Evolutionary conservation across 2,329 filamentous ascomycete genomes (phyloP).

Genomic region (Reticulascus tulasneorum): DNA sequence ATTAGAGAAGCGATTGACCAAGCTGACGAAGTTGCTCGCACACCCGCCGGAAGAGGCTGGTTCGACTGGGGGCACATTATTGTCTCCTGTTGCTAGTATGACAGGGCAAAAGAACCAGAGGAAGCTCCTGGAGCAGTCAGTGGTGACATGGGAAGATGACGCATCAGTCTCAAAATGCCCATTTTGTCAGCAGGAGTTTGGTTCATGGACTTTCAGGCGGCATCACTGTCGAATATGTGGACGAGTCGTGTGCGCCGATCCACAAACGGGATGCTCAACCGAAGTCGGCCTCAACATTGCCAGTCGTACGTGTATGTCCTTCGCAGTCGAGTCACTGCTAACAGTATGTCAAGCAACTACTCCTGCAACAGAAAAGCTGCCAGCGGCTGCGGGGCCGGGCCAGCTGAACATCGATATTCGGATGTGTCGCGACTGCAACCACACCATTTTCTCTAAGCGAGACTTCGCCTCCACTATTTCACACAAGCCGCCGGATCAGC

Average conservation of each 20-base stretch:
- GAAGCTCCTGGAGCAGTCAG: constrained; percentile 81
- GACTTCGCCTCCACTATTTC: constrained; percentile 72
- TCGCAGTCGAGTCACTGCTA: constrained; percentile 4
- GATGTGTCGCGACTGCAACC: constrained; percentile 86
- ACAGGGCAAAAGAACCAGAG: constrained; percentile 69
- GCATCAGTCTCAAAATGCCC: constrained; percentile 75
- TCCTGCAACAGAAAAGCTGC: constrained; percentile 40
- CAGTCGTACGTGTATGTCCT: constrained; percentile 30
- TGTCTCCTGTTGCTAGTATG: constrained; percentile 59
- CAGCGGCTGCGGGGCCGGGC: constrained; percentile 19
- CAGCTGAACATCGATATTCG: constrained; percentile 75
- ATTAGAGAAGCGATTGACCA: constrained; percentile 86
- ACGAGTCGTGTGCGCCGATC: constrained; percentile 86
- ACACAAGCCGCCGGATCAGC: constrained; percentile 68
- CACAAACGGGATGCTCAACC: constrained; percentile 75
- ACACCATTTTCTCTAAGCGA: constrained; percentile 57
- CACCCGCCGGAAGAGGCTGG: constrained; percentile 66
- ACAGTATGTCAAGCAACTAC: constrained; percentile 26
- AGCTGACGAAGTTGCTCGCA: constrained; percentile 78
- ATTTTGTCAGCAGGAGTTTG: constrained; percentile 94
- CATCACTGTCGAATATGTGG: constrained; percentile 96
- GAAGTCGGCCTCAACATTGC: constrained; percentile 79
- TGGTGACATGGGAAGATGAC: constrained; percentile 96
- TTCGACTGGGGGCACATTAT: constrained; percentile 47
- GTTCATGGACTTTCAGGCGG: constrained; percentile 84